Evolutionary conservation across 768 basidiomycete species (phyloP).

Genomic region (Naganishia onofrii): DNA sequence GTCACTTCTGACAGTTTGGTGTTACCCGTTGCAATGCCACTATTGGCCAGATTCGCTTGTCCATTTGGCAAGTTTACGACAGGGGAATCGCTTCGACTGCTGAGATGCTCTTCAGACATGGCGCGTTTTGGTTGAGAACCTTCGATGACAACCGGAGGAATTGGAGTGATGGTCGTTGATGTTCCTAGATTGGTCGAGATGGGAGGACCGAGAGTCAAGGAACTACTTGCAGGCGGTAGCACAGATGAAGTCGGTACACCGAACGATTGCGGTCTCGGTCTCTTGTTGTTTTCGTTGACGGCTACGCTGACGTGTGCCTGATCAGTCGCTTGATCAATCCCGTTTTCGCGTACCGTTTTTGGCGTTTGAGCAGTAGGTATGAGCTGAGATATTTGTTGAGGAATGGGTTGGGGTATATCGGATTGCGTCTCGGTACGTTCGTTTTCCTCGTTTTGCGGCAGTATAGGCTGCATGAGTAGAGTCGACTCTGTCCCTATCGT

Average conservation of each 20-base stretch:
- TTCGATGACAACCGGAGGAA: slow-evolving; percentile 11
- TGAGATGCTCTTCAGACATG: slow-evolving; percentile 31
- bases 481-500: slow-evolving; percentile 2
- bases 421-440: slow-evolving; percentile 14
- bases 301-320: neutral
- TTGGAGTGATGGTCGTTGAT: neutral
- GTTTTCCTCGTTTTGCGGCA: slow-evolving; percentile 10
- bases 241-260: neutral
- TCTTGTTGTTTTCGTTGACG: slow-evolving; percentile 24
- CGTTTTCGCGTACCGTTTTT: neutral
- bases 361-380: too few relatives aligned
- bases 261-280: slow-evolving; percentile 17
- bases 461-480: slow-evolving; percentile 15
- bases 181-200: neutral
- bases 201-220: neutral
- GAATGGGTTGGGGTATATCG: neutral
- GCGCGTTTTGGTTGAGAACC: slow-evolving; percentile 27
- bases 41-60: neutral
- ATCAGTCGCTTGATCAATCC: neutral
- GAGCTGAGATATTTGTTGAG: too few relatives aligned
- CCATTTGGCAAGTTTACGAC: slow-evolving; percentile 25
- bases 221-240: neutral
- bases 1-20: slow-evolving; percentile 9
- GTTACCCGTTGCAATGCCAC: neutral
- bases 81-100: slow-evolving; percentile 25